Evolutionary conservation across 768 basidiomycete species (phyloP).

Genomic region (Tylopilus subfusipes): DNA sequence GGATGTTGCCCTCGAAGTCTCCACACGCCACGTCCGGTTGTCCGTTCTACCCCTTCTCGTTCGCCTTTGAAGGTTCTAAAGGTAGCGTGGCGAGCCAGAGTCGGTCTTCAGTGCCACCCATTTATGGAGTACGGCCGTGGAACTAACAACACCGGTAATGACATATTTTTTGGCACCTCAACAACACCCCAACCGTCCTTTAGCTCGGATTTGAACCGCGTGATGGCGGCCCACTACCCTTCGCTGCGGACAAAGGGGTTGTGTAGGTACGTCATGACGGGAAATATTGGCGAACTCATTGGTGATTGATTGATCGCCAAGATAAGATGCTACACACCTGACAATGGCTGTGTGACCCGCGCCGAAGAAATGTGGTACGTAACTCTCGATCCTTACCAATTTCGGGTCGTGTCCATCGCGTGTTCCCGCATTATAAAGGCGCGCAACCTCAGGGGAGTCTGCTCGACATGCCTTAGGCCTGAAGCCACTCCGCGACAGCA

Average conservation of each 20-base stretch:
- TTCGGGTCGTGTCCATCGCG: conserved; percentile 17
- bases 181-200: too few species aligned
- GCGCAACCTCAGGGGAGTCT: not conserved
- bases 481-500: not conserved
- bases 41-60: not conserved
- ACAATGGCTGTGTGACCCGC: not conserved
- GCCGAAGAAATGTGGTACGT: conserved; percentile 19
- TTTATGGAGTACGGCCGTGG: conserved; percentile 1
- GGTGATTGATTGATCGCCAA: not conserved
- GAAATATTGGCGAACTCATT: not conserved
- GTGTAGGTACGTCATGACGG: not conserved
- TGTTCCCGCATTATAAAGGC: conserved; percentile 25
- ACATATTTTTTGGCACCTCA: not conserved
- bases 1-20: not conserved
- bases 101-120: not conserved
- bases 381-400: conserved; percentile 12
- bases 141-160: not conserved
- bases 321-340: not conserved
- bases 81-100: conserved; percentile 1
- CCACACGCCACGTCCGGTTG: not conserved
- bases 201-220: too few species aligned
- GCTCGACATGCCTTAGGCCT: conserved; percentile 7
- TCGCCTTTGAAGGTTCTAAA: not conserved
- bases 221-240: not conserved
- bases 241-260: not conserved